Evolutionary conservation across 768 basidiomycete genomes (phyloP).

Genomic region (Tricholoma flavovirens): DNA sequence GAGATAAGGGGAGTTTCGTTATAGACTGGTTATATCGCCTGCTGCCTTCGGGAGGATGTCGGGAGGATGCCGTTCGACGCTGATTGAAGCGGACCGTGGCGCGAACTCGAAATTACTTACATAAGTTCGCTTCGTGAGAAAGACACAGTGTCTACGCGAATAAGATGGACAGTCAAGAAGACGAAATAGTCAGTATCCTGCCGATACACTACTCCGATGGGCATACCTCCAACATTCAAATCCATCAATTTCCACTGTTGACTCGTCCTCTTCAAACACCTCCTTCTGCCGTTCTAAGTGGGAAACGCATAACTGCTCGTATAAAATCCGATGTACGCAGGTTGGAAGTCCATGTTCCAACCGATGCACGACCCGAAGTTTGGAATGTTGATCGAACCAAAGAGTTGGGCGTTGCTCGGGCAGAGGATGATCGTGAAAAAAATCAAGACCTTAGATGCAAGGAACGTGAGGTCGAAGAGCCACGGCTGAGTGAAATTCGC

Average conservation of each 20-base stretch:
- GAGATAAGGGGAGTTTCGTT: not conserved
- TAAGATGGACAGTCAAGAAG: conserved; percentile 37
- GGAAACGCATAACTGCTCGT: conserved; percentile 73
- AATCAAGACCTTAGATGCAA: conserved; percentile 52
- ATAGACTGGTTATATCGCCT: not conserved
- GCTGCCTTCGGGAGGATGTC: too few relatives aligned
- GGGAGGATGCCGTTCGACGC: too few relatives aligned
- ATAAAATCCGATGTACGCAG: conserved; percentile 57
- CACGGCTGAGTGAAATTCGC: conserved; percentile 63
- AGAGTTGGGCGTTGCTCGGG: conserved; percentile 57
- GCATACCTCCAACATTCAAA: conserved; percentile 57
- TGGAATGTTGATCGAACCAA: conserved; percentile 71
- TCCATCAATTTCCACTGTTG: conserved; percentile 80
- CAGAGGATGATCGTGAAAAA: conserved; percentile 75
- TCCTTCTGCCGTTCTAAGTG: conserved; percentile 64
- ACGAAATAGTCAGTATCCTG: conserved; percentile 60
- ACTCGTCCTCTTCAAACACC: conserved; percentile 70
- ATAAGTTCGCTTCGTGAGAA: too few relatives aligned
- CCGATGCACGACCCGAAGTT: conserved; percentile 75
- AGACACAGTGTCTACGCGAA: too few relatives aligned
- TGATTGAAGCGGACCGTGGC: too few relatives aligned
- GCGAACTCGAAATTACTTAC: too few relatives aligned
- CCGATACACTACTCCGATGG: conserved; percentile 69
- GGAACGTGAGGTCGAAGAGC: conserved; percentile 44
- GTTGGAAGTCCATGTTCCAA: conserved; percentile 75